Evolutionary conservation across 139 green algal genomes (phyloP).

Genomic region (Chlorella sorokiniana): DNA sequence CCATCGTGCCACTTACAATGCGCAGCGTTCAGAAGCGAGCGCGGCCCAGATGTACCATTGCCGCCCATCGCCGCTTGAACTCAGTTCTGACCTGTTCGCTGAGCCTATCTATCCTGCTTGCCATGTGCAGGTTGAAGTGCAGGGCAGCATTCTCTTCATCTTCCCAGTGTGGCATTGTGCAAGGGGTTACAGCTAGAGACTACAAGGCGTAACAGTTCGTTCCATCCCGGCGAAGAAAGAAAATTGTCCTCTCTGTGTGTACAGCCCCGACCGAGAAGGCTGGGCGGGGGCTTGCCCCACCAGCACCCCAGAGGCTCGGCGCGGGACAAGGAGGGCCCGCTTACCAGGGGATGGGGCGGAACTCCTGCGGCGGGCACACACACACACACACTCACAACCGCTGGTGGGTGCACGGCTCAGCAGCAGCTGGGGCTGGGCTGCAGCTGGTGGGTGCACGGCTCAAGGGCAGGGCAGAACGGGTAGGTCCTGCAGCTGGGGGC

Average conservation of each 20-base stretch:
- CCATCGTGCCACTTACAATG: neutral
- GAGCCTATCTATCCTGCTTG: no score
- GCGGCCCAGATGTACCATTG: no score
- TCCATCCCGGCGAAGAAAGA: no score
- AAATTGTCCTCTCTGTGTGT: neutral
- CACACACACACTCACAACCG: neutral
- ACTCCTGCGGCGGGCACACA: constrained; percentile 28
- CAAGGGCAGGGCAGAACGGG: neutral
- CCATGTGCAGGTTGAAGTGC: no score
- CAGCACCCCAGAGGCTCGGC: neutral
- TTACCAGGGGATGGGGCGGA: constrained; percentile 49
- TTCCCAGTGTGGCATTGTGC: no score
- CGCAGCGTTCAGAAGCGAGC: no score
- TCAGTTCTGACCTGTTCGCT: no score
- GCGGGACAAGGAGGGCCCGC: neutral
- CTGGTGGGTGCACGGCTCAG: neutral
- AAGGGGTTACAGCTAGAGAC: no score
- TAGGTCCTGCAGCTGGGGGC: neutral
- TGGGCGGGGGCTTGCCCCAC: no score
- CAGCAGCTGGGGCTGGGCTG: neutral
- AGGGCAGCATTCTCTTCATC: no score
- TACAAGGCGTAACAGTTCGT: no score
- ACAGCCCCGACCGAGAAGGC: neutral
- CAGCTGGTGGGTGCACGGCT: neutral
- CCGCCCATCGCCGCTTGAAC: no score